These are phyloP conservation scores for Cajanus cajan DNA, from an alignment of 306 rosid genomes.

Conservation along the genomic window DNA sequence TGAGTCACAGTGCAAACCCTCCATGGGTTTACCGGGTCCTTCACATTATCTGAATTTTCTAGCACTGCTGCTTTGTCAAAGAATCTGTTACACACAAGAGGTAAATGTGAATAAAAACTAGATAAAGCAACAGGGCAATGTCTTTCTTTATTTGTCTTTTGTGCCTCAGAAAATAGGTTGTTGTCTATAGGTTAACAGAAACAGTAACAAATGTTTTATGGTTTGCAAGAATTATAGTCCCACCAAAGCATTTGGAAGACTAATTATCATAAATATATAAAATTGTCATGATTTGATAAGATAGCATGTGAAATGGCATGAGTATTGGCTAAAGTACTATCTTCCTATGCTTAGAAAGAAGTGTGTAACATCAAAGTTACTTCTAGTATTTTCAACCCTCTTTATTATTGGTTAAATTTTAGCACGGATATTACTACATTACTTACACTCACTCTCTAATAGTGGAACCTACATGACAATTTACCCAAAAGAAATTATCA, in stretches of 20 bases:
- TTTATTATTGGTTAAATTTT: background rate
- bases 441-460: background rate
- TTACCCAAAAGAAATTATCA: background rate
- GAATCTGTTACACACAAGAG: conserved; percentile 46
- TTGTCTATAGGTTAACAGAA: background rate
- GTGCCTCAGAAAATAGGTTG: background rate
- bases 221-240: background rate
- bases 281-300: background rate
- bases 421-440: background rate
- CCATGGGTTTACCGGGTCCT: conserved; percentile 56
- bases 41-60: conserved; percentile 31
- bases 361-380: background rate
- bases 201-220: background rate
- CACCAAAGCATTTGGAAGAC: background rate
- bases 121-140: background rate
- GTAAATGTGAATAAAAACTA: background rate
- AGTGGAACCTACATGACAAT: background rate
- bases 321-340: background rate
- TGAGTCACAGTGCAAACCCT: conserved; percentile 75
- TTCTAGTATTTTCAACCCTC: background rate
- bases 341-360: background rate
- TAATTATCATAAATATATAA: background rate
- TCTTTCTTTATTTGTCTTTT: background rate
- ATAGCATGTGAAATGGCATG: background rate
- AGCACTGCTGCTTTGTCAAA: conserved; percentile 82